These are phyloP conservation scores for Fusarium nisikadoi DNA, from an alignment of 2,329 filamentous ascomycete genomes.

Conservation along the genomic window DNA sequence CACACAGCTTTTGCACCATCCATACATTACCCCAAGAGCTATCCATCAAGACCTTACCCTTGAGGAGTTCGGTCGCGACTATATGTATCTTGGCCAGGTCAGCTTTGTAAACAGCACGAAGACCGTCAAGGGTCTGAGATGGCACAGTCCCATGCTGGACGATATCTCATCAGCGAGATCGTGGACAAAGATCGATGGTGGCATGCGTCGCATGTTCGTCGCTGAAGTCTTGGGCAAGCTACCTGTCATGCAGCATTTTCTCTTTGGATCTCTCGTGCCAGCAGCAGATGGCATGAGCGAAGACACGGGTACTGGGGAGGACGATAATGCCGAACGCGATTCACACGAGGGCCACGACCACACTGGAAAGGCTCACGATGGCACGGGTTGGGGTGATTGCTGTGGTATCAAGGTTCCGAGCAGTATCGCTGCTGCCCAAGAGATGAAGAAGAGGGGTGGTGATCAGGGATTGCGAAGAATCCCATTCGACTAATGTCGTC, in stretches of 20 bases:
- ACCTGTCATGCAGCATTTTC: slow-evolving; percentile 98
- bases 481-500: slow-evolving; percentile 76
- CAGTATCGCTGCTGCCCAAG: slow-evolving; percentile 88
- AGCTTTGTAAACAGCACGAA: slow-evolving; percentile 96
- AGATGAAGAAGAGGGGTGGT: slow-evolving; percentile 79
- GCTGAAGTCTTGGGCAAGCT: slow-evolving; percentile 92
- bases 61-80: slow-evolving; percentile 86
- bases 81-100: slow-evolving; percentile 91
- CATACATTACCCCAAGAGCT: slow-evolving; percentile 77
- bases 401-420: slow-evolving; percentile 98
- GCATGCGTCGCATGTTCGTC: slow-evolving; percentile 97
- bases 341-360: slow-evolving; percentile 71
- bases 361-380: slow-evolving; percentile 70
- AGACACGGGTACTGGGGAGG: slow-evolving; percentile 62
- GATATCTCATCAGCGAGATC: slow-evolving; percentile 91
- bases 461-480: slow-evolving; percentile 74
- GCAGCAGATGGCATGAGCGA: slow-evolving; percentile 84
- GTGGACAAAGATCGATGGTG: slow-evolving; percentile 92
- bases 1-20: slow-evolving; percentile 87
- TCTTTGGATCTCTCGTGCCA: slow-evolving; percentile 88
- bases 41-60: slow-evolving; percentile 91
- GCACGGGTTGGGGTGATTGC: slow-evolving; percentile 89
- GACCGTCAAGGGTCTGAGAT: slow-evolving; percentile 91
- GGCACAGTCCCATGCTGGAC: slow-evolving; percentile 98
- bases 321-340: slow-evolving; percentile 60